A percentile compares a stretch with the other conserved stretches of the same genome.
Conservation (phyloP, 495 filamentous ascomycete species). For the Geopyxis carbonaria region DNA sequence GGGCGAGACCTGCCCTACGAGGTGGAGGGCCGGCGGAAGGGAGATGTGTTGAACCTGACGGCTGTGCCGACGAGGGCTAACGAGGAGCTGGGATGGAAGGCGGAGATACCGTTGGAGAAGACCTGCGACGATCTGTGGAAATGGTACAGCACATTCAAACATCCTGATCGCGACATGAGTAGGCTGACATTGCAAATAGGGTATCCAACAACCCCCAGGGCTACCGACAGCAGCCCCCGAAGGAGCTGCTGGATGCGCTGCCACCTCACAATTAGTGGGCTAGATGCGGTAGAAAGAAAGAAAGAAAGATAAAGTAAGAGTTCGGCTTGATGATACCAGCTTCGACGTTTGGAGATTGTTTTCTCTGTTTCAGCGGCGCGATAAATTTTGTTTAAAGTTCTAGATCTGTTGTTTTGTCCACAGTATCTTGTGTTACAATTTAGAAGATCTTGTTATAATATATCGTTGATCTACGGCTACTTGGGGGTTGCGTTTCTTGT, state of each 20-base stretch:
- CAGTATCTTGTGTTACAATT: no score
- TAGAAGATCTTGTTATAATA: no score
- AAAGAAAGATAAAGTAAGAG: no score
- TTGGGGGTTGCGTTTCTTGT: no score
- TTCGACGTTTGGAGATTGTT: no score
- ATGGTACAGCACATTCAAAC: constrained; percentile 38
- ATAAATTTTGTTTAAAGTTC: no score
- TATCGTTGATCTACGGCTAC: no score
- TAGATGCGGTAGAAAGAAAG: neutral
- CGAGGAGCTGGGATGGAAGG: constrained; percentile 81
- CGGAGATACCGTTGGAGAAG: constrained; percentile 73
- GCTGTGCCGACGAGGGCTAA: constrained; percentile 79
- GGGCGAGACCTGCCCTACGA: constrained; percentile 75
- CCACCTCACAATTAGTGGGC: constrained; percentile 36
- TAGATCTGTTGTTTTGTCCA: no score
- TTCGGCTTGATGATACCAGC: no score
- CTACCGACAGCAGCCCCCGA: constrained; percentile 76
- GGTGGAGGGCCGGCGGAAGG: constrained; percentile 62
- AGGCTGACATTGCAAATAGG: constrained; percentile 9
- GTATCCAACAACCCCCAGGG: constrained; percentile 86
- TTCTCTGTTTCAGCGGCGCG: no score
- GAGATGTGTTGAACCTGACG: constrained; percentile 88
- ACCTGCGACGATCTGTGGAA: constrained; percentile 89
- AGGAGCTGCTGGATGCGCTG: constrained; percentile 60
- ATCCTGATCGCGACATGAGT: neutral